Evolutionary conservation across 2,329 filamentous ascomycete genomes (phyloP).

Genomic region (Arthrobotrys musiformis): DNA sequence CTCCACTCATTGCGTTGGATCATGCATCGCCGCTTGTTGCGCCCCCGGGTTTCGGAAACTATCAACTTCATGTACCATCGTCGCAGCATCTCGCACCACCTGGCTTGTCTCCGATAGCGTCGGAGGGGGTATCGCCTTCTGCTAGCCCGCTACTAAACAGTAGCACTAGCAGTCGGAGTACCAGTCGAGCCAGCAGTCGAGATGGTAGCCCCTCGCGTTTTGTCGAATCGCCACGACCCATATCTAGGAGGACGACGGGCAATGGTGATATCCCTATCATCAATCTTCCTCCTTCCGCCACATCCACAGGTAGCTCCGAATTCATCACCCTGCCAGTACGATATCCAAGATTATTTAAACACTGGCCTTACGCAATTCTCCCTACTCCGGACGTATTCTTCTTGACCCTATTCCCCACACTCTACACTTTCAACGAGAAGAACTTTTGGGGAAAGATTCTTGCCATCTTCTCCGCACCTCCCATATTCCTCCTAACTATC

Average conservation of each 20-base stretch:
- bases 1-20: conserved; percentile 33
- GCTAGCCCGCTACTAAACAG: conserved; percentile 34
- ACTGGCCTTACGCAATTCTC: conserved; percentile 83
- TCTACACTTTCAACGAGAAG: conserved; percentile 84
- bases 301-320: conserved; percentile 35
- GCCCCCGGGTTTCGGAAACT: conserved; percentile 19
- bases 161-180: conserved; percentile 36
- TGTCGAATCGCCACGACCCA: conserved; percentile 34
- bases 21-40: conserved; percentile 22
- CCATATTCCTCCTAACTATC: conserved; percentile 86
- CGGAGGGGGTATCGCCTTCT: conserved; percentile 20
- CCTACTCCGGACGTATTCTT: conserved; percentile 77
- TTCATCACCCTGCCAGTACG: conserved; percentile 40
- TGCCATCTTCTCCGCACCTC: conserved; percentile 84
- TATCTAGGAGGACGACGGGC: conserved; percentile 29
- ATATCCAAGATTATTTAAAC: conserved; percentile 70
- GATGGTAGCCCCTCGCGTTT: conserved; percentile 33
- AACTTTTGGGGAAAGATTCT: conserved; percentile 84
- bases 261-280: conserved; percentile 45
- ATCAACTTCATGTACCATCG: conserved; percentile 39
- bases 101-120: conserved; percentile 19
- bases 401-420: conserved; percentile 84
- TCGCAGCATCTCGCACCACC: conserved; percentile 43
- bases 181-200: conserved; percentile 34
- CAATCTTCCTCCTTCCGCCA: conserved; percentile 42